Percentiles rank a stretch among this genome's conserved stretches.
phyloP scores from a whole-genome alignment of 495 filamentous ascomycete species.

The Hypomontagnella monticulosa region DNA sequence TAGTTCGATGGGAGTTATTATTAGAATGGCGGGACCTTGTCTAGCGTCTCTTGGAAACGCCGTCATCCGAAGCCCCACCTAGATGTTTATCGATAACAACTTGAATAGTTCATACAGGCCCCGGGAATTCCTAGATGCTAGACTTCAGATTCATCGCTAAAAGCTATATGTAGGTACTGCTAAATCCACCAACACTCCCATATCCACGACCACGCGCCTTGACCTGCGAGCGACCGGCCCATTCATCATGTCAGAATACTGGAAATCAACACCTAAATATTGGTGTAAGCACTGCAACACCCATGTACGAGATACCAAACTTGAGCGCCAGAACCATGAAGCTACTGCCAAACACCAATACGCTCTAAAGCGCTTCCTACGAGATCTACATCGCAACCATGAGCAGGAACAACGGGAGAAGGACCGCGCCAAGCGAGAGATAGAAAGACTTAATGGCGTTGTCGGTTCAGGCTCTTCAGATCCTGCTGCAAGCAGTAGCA shows the following conservation, averaged over 20 bases:
- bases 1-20: no score
- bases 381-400: slow-evolving; percentile 83
- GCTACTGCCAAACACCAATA: slow-evolving; percentile 87
- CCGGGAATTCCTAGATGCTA: no score
- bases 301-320: slow-evolving; percentile 90
- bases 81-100: slow-evolving; percentile 1
- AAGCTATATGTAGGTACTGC: no score
- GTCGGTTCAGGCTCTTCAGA: slow-evolving; percentile 58
- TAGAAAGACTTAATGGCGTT: slow-evolving; percentile 84
- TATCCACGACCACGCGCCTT: no score
- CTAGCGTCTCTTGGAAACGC: no score
- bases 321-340: slow-evolving; percentile 92
- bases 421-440: slow-evolving; percentile 82
- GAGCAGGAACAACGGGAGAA: slow-evolving; percentile 81
- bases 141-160: no score
- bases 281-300: slow-evolving; percentile 98
- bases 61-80: background rate
- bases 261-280: slow-evolving; percentile 96
- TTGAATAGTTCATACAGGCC: no score
- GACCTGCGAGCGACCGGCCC: background rate
- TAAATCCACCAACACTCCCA: no score
- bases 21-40: no score
- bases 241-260: slow-evolving; percentile 88
- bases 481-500: slow-evolving; percentile 25
- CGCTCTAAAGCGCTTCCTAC: slow-evolving; percentile 87